Conservation (phyloP, 352 stramenopile species). For the Phytophthora ramorum region DNA sequence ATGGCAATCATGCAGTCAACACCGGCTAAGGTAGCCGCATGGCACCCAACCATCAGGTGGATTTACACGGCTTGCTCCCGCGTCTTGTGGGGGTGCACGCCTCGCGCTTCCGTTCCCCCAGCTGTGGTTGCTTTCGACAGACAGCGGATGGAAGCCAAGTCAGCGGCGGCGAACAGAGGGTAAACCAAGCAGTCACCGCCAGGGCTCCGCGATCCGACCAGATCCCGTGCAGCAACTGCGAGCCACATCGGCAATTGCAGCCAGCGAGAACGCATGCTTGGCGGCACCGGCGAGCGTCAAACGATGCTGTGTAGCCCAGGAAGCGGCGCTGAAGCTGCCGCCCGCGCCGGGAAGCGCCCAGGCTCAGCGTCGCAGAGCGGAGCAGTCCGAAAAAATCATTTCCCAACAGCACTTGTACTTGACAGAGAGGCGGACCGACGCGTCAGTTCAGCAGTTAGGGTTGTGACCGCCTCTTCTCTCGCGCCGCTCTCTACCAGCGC, state of each 20-base stretch:
- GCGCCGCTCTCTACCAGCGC: constrained; percentile 23
- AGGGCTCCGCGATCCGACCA: constrained; percentile 25
- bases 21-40: neutral
- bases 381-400: constrained; percentile 27
- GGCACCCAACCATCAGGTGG: constrained; percentile 30
- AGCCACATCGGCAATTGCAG: neutral
- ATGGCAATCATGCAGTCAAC: constrained; percentile 5
- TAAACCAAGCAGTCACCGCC: constrained; percentile 1
- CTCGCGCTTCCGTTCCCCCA: constrained; percentile 20
- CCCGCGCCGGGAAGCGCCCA: neutral
- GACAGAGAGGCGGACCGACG: constrained; percentile 22
- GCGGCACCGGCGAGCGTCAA: neutral
- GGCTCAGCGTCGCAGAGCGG: constrained; percentile 22
- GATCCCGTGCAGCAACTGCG: constrained; percentile 20
- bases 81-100: constrained; percentile 5
- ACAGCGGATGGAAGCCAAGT: constrained; percentile 9
- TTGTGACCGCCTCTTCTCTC: constrained; percentile 14
- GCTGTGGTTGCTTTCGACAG: constrained; percentile 18
- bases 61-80: neutral
- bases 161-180: neutral
- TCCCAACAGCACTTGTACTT: constrained; percentile 1
- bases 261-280: neutral
- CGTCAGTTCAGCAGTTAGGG: constrained; percentile 30
- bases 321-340: constrained; percentile 27
- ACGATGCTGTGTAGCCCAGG: neutral